Conservation (phyloP, 805 yeast species). For the Myxozyma sirexii region DNA sequence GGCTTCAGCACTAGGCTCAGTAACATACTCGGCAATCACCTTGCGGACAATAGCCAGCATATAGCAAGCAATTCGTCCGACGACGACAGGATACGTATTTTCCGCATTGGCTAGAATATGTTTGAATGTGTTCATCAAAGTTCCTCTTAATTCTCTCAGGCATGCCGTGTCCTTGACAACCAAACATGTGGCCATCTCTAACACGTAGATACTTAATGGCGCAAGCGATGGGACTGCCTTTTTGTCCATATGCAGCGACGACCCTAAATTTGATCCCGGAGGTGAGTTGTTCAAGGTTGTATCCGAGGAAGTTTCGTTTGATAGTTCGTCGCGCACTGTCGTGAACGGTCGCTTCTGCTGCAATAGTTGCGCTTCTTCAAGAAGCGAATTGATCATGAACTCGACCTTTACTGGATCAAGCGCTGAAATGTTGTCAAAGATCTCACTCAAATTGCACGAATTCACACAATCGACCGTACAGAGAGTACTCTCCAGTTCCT, state of each 20-base stretch:
- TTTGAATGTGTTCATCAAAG: slow-evolving; percentile 17
- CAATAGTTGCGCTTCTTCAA: slow-evolving; percentile 26
- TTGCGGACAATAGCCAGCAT: slow-evolving; percentile 25
- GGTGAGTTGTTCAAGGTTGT: background rate
- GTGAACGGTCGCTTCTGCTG: slow-evolving; percentile 21
- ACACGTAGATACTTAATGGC: slow-evolving; percentile 29
- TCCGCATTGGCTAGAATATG: slow-evolving; percentile 27
- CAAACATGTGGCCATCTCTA: slow-evolving; percentile 34
- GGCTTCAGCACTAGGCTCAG: background rate
- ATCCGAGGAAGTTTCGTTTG: background rate
- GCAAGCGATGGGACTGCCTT: slow-evolving; percentile 17
- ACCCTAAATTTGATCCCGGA: background rate
- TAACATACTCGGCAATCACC: slow-evolving; percentile 2
- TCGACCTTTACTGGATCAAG: slow-evolving; percentile 32
- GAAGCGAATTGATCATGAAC: slow-evolving; percentile 20
- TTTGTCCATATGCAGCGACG: background rate
- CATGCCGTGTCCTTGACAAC: slow-evolving; percentile 26
- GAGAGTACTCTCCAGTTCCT: slow-evolving; percentile 83
- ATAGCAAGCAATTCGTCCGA: slow-evolving; percentile 29
- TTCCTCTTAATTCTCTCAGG: slow-evolving; percentile 7
- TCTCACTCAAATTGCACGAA: slow-evolving; percentile 61
- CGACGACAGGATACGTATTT: slow-evolving; percentile 24
- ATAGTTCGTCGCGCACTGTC: slow-evolving; percentile 14
- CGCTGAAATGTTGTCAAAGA: slow-evolving; percentile 56
- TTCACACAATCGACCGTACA: slow-evolving; percentile 82